phyloP scores from a whole-genome alignment of 1,284 basidiomycete species.

The Stygiomarasmius scandens region DNA sequence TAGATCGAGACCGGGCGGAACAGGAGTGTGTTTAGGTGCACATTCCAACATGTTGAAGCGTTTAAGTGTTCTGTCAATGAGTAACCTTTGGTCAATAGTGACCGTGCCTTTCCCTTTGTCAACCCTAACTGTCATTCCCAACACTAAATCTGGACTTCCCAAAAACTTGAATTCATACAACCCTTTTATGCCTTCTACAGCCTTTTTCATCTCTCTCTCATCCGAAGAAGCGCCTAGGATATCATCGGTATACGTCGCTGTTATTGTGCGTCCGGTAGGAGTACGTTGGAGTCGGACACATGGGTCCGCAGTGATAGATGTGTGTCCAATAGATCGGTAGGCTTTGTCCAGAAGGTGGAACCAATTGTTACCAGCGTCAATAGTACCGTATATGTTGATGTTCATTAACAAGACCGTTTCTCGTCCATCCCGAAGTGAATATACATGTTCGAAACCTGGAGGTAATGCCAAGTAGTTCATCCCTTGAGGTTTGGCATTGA shows the following conservation, averaged over 20 bases:
- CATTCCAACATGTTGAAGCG: background rate
- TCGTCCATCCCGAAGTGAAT: background rate
- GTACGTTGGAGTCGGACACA: background rate
- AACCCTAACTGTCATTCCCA: background rate
- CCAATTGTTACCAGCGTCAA: conserved; percentile 11
- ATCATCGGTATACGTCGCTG: conserved; percentile 10
- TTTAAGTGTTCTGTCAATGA: background rate
- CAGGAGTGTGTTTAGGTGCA: conserved; percentile 21
- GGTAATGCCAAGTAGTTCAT: conserved; percentile 6
- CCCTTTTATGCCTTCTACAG: background rate
- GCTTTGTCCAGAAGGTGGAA: background rate
- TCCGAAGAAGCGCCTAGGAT: conserved; percentile 3
- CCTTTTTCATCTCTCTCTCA: background rate
- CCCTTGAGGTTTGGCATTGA: conserved; percentile 4
- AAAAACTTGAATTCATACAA: background rate
- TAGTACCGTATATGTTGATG: conserved; percentile 10
- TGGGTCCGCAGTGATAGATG: conserved; percentile 3
- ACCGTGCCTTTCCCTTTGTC: background rate
- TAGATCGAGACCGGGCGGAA: conserved; percentile 6
- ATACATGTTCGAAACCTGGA: background rate
- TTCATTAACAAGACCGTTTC: conserved; percentile 1
- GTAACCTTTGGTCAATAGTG: conserved; percentile 1
- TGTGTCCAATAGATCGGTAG: background rate
- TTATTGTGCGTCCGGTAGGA: background rate
- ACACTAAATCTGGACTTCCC: background rate